Percentiles rank a stretch among this genome's conserved stretches.
phyloP scores from a whole-genome alignment of 305 asterid species.

The Fraxinus sp. region DNA sequence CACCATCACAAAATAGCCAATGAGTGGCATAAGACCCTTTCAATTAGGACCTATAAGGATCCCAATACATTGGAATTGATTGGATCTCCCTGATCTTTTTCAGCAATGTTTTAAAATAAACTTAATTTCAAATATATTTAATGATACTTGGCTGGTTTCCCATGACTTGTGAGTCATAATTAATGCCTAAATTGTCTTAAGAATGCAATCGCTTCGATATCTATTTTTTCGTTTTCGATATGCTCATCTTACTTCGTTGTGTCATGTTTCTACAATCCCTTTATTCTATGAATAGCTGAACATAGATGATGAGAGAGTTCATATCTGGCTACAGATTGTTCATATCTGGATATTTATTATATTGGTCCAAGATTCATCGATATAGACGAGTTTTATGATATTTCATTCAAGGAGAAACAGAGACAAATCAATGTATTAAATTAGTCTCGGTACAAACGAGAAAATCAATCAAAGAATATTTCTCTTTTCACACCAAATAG shows the following conservation, averaged over 20 bases:
- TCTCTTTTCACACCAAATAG: neutral
- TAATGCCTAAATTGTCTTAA: neutral
- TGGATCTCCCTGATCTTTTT: neutral
- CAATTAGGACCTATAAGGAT: neutral
- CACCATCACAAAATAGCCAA: neutral
- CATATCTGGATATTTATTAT: neutral
- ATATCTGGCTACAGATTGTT: neutral
- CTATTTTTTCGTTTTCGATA: neutral
- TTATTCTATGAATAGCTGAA: neutral
- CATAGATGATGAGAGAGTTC: neutral
- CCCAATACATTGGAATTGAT: neutral
- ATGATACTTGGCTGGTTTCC: neutral
- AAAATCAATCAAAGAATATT: neutral
- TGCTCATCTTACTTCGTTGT: neutral
- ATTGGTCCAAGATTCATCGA: neutral
- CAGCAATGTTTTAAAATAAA: neutral
- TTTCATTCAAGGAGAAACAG: neutral
- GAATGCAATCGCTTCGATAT: neutral
- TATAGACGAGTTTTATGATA: neutral
- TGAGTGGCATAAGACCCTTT: neutral
- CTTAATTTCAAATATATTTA: neutral
- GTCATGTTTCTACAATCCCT: neutral
- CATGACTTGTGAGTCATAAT: neutral
- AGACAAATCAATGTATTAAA: neutral
- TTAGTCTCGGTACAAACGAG: neutral